These are phyloP conservation scores for Lipomyces sp. DNA, from an alignment of 805 yeast species.

Conservation along the genomic window DNA sequence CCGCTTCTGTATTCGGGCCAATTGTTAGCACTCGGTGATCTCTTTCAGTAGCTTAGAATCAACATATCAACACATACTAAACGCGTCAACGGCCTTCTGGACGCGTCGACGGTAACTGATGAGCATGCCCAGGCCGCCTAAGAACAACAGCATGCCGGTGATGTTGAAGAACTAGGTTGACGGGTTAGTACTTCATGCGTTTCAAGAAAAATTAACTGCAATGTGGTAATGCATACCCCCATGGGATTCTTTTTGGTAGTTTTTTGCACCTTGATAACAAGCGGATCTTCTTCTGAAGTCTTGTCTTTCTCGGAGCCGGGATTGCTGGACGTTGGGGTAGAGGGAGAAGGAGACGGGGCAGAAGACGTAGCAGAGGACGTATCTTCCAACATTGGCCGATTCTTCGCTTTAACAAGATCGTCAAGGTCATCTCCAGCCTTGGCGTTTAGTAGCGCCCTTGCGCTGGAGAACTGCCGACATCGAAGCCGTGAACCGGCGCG, in stretches of 20 bases:
- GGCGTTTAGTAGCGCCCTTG: neutral
- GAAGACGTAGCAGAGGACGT: neutral
- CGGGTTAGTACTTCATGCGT: neutral
- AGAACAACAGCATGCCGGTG: conserved; percentile 12
- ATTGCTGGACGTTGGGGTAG: neutral
- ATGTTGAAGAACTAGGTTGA: conserved; percentile 17
- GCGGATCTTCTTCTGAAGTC: conserved; percentile 10
- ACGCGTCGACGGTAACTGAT: conserved; percentile 18
- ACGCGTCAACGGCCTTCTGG: conserved; percentile 18
- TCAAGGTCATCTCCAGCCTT: conserved; percentile 5
- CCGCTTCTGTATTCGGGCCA: conserved; percentile 9
- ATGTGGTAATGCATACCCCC: conserved; percentile 7
- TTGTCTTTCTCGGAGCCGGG: neutral
- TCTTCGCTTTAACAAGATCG: conserved; percentile 7
- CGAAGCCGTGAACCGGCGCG: neutral
- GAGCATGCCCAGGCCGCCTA: conserved; percentile 6
- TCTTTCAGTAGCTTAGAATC: neutral
- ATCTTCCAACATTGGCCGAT: conserved; percentile 8
- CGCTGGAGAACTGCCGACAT: neutral
- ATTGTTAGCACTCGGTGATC: neutral
- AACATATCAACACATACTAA: conserved; percentile 6
- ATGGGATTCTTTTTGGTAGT: conserved; percentile 8
- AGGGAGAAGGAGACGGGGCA: neutral
- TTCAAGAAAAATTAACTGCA: neutral
- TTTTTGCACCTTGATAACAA: conserved; percentile 12